A percentile compares a stretch with the other conserved stretches of the same genome.
phyloP scores from a whole-genome alignment of 805 yeast species.

The Limtongozyma cylindracea region DNA sequence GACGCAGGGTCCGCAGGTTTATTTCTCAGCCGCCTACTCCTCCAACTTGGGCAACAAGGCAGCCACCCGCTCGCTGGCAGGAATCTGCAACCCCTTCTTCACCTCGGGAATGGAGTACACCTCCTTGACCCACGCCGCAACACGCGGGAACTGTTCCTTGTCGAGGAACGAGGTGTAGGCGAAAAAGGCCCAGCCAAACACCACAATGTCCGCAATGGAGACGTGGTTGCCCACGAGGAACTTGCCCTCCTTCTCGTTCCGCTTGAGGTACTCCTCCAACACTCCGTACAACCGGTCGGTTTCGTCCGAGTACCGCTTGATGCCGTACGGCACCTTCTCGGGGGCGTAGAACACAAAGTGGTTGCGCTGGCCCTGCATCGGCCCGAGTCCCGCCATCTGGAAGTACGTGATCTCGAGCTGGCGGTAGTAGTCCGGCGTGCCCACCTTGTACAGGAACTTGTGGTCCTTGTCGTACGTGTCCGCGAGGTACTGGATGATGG shows the following conservation, averaged over 20 bases:
- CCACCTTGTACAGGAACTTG: slow-evolving; percentile 13
- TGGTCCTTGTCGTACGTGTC: slow-evolving; percentile 32
- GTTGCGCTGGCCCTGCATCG: slow-evolving; percentile 35
- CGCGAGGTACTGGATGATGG: slow-evolving; percentile 30
- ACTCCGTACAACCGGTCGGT: slow-evolving; percentile 27
- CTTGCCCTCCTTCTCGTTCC: slow-evolving; percentile 10
- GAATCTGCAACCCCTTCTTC: slow-evolving; percentile 6
- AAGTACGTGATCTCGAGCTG: slow-evolving; percentile 26
- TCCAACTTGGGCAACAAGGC: too few species aligned
- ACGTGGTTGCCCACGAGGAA: slow-evolving; percentile 35
- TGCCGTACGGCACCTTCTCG: slow-evolving; percentile 27
- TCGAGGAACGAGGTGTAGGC: slow-evolving; percentile 6
- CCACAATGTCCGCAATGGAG: slow-evolving; percentile 30
- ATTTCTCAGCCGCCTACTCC: too few species aligned
- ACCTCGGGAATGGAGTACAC: slow-evolving; percentile 10
- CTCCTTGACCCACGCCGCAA: slow-evolving; percentile 14
- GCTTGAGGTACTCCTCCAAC: slow-evolving; percentile 19
- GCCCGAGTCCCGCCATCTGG: slow-evolving; percentile 32
- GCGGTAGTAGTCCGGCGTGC: slow-evolving; percentile 19
- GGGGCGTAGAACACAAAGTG: slow-evolving; percentile 19
- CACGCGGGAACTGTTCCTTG: slow-evolving; percentile 11
- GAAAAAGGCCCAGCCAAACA: slow-evolving; percentile 16
- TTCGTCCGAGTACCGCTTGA: slow-evolving; percentile 23
- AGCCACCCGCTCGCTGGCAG: too few species aligned
- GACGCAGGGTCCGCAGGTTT: too few species aligned